Percentiles rank a stretch among this genome's conserved stretches.
These are phyloP conservation scores for Podaxis sp. DNA, from an alignment of 768 basidiomycete species.

Conservation along the genomic window DNA sequence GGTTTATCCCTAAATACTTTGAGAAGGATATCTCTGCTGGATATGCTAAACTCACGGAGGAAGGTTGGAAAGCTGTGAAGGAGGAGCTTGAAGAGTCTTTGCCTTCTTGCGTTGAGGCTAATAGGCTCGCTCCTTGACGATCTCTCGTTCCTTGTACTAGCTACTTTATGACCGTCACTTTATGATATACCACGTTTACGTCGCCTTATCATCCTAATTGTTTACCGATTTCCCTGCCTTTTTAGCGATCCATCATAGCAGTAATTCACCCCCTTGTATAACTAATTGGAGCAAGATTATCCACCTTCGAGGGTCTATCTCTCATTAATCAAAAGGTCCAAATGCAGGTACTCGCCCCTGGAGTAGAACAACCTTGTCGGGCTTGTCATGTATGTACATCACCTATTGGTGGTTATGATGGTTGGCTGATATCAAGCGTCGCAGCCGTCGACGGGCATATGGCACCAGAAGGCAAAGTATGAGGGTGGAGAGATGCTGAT, in stretches of 20 bases:
- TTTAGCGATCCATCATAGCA: no score
- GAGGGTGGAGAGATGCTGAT: slow-evolving; percentile 87
- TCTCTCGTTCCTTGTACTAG: neutral
- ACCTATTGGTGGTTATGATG: neutral
- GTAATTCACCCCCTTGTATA: no score
- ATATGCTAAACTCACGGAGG: slow-evolving; percentile 63
- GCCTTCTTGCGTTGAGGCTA: slow-evolving; percentile 28
- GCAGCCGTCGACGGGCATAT: slow-evolving; percentile 78
- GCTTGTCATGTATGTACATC: slow-evolving; percentile 78
- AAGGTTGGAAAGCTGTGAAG: slow-evolving; percentile 70
- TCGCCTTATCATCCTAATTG: neutral
- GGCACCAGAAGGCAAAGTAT: slow-evolving; percentile 91
- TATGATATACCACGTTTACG: slow-evolving; percentile 6
- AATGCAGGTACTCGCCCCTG: no score
- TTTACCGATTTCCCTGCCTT: neutral
- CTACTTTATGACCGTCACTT: neutral
- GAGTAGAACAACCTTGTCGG: slow-evolving; percentile 90
- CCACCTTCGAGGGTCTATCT: no score
- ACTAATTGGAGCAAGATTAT: no score
- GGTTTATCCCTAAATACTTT: slow-evolving; percentile 78
- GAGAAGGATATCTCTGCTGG: slow-evolving; percentile 68
- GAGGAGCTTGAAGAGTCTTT: slow-evolving; percentile 59
- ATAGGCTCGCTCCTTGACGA: neutral
- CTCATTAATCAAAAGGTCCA: no score
- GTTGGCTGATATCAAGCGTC: slow-evolving; percentile 6